Conservation (phyloP, 1,284 basidiomycete genomes). For the Ceratobasidium sp. region DNA sequence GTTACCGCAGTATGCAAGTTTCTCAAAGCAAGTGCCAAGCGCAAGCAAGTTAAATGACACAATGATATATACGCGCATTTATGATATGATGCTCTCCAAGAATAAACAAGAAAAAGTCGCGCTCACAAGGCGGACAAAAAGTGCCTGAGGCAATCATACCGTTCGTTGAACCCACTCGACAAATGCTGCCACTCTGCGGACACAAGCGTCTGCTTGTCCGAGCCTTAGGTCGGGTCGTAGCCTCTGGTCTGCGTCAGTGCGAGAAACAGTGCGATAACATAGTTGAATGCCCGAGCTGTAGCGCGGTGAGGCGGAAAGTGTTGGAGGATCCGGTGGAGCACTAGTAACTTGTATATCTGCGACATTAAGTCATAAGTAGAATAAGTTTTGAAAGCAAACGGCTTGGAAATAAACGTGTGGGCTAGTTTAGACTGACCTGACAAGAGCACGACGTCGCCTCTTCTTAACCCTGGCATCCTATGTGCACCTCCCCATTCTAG, state of each 20-base stretch:
- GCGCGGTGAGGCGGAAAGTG: slow-evolving; percentile 46
- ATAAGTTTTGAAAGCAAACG: slow-evolving; percentile 66
- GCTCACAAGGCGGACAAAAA: no score
- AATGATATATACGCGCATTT: no score
- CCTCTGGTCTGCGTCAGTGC: slow-evolving; percentile 69
- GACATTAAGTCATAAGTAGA: slow-evolving; percentile 58
- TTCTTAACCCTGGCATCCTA: slow-evolving; percentile 60
- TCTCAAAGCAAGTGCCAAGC: no score
- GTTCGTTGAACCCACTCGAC: slow-evolving; percentile 66
- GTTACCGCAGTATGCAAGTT: no score
- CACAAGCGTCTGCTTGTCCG: slow-evolving; percentile 74
- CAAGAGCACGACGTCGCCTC: slow-evolving; percentile 77
- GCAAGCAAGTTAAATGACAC: no score
- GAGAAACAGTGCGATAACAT: slow-evolving; percentile 73
- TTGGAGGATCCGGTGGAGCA: slow-evolving; percentile 44
- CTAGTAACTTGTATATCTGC: slow-evolving; percentile 46
- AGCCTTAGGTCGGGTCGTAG: slow-evolving; percentile 79
- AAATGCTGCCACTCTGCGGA: slow-evolving; percentile 74
- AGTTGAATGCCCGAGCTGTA: slow-evolving; percentile 64
- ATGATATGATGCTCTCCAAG: no score
- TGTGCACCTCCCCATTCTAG: slow-evolving; percentile 74
- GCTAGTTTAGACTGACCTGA: slow-evolving; percentile 67
- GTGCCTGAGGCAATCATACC: slow-evolving; percentile 6
- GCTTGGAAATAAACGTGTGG: slow-evolving; percentile 57
- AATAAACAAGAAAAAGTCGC: no score